Base-by-base conservation (phyloP, 1,284 basidiomycete species). In the Cryptococcus sp. region DNA sequence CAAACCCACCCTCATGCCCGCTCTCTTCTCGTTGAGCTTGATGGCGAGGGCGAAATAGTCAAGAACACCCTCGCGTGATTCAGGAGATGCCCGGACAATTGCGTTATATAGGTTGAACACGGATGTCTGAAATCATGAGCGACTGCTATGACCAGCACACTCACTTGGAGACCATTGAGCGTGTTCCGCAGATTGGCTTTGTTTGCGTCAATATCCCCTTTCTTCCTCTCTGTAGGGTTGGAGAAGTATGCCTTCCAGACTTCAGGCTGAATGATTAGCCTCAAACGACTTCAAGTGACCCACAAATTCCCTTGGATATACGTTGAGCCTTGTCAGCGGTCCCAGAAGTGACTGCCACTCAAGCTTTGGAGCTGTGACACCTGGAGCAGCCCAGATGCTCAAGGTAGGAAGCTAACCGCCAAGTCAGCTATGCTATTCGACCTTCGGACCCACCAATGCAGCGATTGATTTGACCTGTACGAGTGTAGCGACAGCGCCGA, bases 41-140 rank as follows among this genome's bases (percentile, higher is more conserved):
- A 93, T 81, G 7, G 87, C 85, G 11, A 84, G 82, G 1, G 89
- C 85, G 69, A 97, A 92, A 75, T 89, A 94, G 54, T 85, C 82
- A n/a, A 99, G 78, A 5, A 95, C 89, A 5, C 84, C 86, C 76
- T 97, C 93, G 49, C 93, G 84, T 0, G 91, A 83, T 60, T 85
- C 84, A 0, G 92, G 80, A 0, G 89, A 89, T 0, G 91, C 86
- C 30, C 95, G 86, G 17, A 99, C 88, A 22, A 99, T 82, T 2
- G 87, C 81, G 71, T 97, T 93, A 78, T 94, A 91, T 52, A 96
- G 85, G 73, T 88, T 85, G 80, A 96, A 99, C 48, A 98, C 81
- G 5, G 79, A 67, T 5, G 63, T 47, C 63, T 71, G 51, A 2
- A 15, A 52, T 19, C 19, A 20, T 50, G 15, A 38, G 39, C 35